Evolutionary conservation across 371 early-diverging fungal genomes (phyloP), one percentile per base, ranked within the genome.

Genomic region (Nosema muscidifuracis): DNA sequence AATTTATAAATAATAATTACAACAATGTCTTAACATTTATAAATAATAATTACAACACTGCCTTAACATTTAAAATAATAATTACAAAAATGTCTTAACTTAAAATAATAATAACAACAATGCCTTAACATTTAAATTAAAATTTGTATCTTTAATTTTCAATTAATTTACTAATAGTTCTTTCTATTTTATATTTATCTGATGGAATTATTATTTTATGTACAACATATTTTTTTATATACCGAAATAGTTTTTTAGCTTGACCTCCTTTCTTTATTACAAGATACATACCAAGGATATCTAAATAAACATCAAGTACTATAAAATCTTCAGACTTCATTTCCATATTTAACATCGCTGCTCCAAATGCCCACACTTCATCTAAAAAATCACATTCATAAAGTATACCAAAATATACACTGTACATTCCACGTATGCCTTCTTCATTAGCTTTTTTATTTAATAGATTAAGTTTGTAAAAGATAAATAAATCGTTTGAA

Each of bases 341-440:
- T 30, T 50, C 28, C 6, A 47, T 47, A 60, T 79, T 79, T 22
- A 79, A 64, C 20, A 79, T 47, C 16, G 67, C 62, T 16, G 70
- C 64, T 24, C 68, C 61, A 62, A 79, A 79, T 30, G 43, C 24
- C 80, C 80, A 79, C 15, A 71, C 71, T 43, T 79, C 76, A n/a
- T 70, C 64, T 0, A 38, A 1, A 2, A 70, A 44, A 16, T 58
- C 51, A 10, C 38, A 33, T 34, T 69, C 57, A 26, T 63, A 34
- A 7, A 79, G 50, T 7, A 74, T 26, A 22, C 66, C 64, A 68
- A 79, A 79, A 55, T 72, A 79, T 22, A 75, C 69, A 13, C 64
- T 18, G 43, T 79, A 79, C 47, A 76, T 65, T 30, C 76, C 80
- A 22, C 70, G 55, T 22, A 79, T 28, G 22, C 57, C 65, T 12